Base-by-base conservation (phyloP, 2,329 filamentous ascomycete species). In the Botrytis porri region DNA sequence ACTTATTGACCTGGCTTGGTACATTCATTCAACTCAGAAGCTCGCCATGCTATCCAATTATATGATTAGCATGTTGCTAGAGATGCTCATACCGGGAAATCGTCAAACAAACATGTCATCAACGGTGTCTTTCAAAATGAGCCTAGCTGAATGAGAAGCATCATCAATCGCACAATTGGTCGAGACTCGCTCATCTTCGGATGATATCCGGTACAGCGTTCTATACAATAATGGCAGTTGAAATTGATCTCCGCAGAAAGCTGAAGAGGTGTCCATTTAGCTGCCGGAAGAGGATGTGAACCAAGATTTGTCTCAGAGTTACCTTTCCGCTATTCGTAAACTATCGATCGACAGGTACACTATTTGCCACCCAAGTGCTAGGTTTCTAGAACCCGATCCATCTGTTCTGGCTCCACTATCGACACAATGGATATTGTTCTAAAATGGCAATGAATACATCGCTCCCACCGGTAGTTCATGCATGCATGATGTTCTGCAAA, bases 391-490 rank as follows among this genome's bases (percentile, higher is more conserved):
- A 39, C 18, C 25, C 51, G 57, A 20, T 29, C 32, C 45, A 65
- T 37, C 32, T 9, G 32, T 66, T n/a, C 43, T 51, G 48, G 63
- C 32, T 51, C 63, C 63, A 66, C 63, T 51, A 51, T 51, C 22
- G 32, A 66, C 35, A 32, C 62, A 12, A 67, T 67, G 48, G 48
- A 29, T 51, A 41, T 57, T 20, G 9, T 22, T 67, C 35, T 67
- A 7, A 4, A 54, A 20, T 66, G 43, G 35, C 22, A 39, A 57
- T 29, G 18, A 57, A 57, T 48, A 39, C 45, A 67, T 41, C n/a
- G 25, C 54, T 41, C 35, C 65, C 65, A 57, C 35, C 35, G 54
- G n/a, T 37, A 57, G 48, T 67, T 57, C 65, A 67, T 67, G 65
- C 65, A 57, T 67, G 65, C 25, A 57, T 16, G 48, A 29, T 57